A percentile compares a stretch with the other conserved stretches of the same genome.
phyloP scores from a whole-genome alignment of 106 monocot genomes.

The Acorus calamus region DNA sequence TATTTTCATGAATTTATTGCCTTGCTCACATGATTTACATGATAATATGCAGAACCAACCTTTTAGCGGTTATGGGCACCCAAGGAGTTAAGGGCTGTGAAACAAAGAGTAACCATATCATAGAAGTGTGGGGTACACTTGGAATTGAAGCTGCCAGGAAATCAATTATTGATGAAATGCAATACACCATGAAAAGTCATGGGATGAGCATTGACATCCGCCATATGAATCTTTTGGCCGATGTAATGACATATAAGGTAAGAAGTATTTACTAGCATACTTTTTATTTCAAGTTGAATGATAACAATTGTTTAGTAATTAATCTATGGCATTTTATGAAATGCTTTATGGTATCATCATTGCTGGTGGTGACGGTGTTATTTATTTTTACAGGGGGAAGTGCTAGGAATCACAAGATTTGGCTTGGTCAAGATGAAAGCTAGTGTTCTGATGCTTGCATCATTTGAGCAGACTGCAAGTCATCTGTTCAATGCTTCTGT shows the following conservation, averaged over 20 bases:
- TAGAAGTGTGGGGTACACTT: slow-evolving; percentile 62
- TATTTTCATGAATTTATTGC: background rate
- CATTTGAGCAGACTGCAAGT: slow-evolving; percentile 88
- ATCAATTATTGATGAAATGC: slow-evolving; percentile 78
- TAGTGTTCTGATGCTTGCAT: slow-evolving; percentile 93
- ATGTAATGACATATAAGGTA: slow-evolving; percentile 93
- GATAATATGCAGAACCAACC: slow-evolving; percentile 52
- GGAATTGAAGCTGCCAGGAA: slow-evolving; percentile 97
- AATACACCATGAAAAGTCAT: slow-evolving; percentile 58
- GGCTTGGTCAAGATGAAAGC: slow-evolving; percentile 92
- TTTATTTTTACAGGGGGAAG: slow-evolving; percentile 58
- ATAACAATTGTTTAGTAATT: background rate
- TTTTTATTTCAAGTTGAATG: background rate
- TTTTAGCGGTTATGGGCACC: slow-evolving; percentile 87
- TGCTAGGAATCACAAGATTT: slow-evolving; percentile 87
- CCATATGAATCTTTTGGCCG: slow-evolving; percentile 97
- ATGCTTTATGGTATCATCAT: no score
- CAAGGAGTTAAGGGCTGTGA: slow-evolving; percentile 63
- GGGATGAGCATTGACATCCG: slow-evolving; percentile 87
- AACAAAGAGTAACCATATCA: slow-evolving; percentile 80
- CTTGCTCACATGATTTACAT: background rate
- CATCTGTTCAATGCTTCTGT: slow-evolving; percentile 87
- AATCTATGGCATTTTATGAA: background rate
- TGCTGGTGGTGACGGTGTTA: background rate
- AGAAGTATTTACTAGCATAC: background rate